Conservation (phyloP, 106 monocot genomes). For the Iris macrosiphon region DNA sequence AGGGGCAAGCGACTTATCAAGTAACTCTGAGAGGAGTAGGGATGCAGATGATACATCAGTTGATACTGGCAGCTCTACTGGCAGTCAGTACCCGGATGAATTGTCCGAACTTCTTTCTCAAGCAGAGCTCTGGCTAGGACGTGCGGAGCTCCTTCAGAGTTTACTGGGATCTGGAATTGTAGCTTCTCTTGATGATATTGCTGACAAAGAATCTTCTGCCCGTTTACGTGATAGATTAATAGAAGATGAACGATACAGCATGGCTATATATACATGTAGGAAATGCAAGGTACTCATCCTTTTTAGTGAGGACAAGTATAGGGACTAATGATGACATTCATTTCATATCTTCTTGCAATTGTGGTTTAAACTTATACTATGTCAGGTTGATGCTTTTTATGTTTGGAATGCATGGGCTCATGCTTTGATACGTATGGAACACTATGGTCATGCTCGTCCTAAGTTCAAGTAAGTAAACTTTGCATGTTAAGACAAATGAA, state of each 20-base stretch:
- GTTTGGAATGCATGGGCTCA: constrained; percentile 97
- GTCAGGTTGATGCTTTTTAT: constrained; percentile 88
- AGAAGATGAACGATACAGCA: constrained; percentile 79
- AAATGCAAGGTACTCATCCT: constrained; percentile 78
- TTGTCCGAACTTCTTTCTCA: constrained; percentile 59
- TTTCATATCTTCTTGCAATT: not conserved
- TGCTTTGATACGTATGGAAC: constrained; percentile 89
- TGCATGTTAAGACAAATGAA: not conserved
- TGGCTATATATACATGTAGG: constrained; percentile 97
- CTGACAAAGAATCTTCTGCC: constrained; percentile 80
- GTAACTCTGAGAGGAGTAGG: constrained; percentile 61
- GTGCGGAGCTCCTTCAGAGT: constrained; percentile 95
- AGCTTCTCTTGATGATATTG: constrained; percentile 92
- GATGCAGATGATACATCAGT: constrained; percentile 62
- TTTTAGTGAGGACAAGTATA: not conserved
- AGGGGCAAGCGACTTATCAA: constrained; percentile 51
- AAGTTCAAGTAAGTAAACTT: constrained; percentile 89
- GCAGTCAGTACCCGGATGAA: constrained; percentile 66
- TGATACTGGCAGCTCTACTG: constrained; percentile 56
- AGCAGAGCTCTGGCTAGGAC: constrained; percentile 75
- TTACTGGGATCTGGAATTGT: constrained; percentile 87
- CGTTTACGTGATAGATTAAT: constrained; percentile 72
- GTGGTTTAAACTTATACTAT: not conserved
- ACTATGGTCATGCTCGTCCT: constrained; percentile 87
- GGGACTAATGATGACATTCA: not conserved